Evolutionary conservation across 805 yeast species (phyloP).

Genomic region (Saturnispora ahearnii): DNA sequence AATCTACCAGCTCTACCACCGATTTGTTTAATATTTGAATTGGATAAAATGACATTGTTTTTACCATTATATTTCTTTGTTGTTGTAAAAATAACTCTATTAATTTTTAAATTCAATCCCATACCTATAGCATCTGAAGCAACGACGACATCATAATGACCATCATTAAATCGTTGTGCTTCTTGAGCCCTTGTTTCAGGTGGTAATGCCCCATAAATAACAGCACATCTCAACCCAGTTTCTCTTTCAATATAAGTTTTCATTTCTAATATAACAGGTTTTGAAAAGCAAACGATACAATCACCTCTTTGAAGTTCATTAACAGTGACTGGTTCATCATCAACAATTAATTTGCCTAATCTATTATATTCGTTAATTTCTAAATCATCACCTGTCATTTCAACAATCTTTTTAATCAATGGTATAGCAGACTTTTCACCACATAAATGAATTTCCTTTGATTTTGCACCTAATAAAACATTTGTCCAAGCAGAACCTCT

Average conservation of each 20-base stretch:
- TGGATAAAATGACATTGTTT: constrained; percentile 36
- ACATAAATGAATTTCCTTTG: constrained; percentile 82
- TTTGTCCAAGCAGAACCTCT: constrained; percentile 95
- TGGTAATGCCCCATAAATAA: constrained; percentile 91
- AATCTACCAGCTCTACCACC: constrained; percentile 95
- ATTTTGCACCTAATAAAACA: constrained; percentile 78
- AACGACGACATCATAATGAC: constrained; percentile 70
- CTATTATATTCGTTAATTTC: constrained; percentile 65
- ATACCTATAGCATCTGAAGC: constrained; percentile 98
- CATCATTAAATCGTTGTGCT: constrained; percentile 70
- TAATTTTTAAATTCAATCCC: constrained; percentile 86
- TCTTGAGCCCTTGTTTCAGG: constrained; percentile 89
- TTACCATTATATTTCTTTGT: constrained; percentile 64
- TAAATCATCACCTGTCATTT: constrained; percentile 72
- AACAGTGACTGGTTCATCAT: constrained; percentile 31
- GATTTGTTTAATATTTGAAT: constrained; percentile 77
- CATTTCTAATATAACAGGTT: constrained; percentile 56
- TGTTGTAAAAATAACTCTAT: constrained; percentile 67
- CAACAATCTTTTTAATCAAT: constrained; percentile 47
- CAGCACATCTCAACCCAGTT: constrained; percentile 66
- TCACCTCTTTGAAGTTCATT: constrained; percentile 57
- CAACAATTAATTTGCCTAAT: constrained; percentile 60
- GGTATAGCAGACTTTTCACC: constrained; percentile 87
- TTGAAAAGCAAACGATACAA: constrained; percentile 82
- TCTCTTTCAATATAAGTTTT: constrained; percentile 60